phyloP scores from a whole-genome alignment of 2,329 filamentous ascomycete species.

The Didymella lethalis region DNA sequence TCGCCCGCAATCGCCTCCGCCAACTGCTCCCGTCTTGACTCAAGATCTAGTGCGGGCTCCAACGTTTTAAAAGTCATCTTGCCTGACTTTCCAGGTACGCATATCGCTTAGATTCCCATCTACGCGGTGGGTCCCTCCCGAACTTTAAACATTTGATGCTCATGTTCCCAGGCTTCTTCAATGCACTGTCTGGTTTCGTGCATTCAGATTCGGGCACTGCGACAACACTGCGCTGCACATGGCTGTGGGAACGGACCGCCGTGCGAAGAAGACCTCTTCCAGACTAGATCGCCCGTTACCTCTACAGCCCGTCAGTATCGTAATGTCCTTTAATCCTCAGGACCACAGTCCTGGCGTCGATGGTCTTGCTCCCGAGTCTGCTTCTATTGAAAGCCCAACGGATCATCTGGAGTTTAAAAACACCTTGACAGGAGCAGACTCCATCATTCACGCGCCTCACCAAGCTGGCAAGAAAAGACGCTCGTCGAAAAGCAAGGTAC shows the following conservation, averaged over 20 bases:
- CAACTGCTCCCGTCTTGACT: conserved; percentile 40
- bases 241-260: conserved; percentile 50
- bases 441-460: conserved; percentile 31
- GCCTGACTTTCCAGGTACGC: conserved; percentile 42
- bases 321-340: conserved; percentile 48
- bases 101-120: conserved; percentile 33
- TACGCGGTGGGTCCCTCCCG: conserved; percentile 30
- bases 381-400: conserved; percentile 33
- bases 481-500: conserved; percentile 51
- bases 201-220: conserved; percentile 39
- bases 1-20: conserved; percentile 44
- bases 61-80: conserved; percentile 47
- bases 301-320: conserved; percentile 42
- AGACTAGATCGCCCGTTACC: conserved; percentile 45
- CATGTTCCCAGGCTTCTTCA: conserved; percentile 38
- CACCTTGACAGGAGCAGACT: conserved; percentile 31
- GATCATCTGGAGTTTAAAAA: conserved; percentile 32
- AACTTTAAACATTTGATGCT: conserved; percentile 41
- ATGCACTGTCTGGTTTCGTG: conserved; percentile 39
- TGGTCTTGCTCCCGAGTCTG: conserved; percentile 35
- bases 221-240: conserved; percentile 46
- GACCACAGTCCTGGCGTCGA: conserved; percentile 39
- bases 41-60: conserved; percentile 47
- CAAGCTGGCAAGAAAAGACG: conserved; percentile 48
- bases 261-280: conserved; percentile 45